Percentiles rank a stretch among this genome's conserved stretches.
phyloP scores from a whole-genome alignment of 2,329 filamentous ascomycete genomes.

The Aspergillus ochraceoroseus region DNA sequence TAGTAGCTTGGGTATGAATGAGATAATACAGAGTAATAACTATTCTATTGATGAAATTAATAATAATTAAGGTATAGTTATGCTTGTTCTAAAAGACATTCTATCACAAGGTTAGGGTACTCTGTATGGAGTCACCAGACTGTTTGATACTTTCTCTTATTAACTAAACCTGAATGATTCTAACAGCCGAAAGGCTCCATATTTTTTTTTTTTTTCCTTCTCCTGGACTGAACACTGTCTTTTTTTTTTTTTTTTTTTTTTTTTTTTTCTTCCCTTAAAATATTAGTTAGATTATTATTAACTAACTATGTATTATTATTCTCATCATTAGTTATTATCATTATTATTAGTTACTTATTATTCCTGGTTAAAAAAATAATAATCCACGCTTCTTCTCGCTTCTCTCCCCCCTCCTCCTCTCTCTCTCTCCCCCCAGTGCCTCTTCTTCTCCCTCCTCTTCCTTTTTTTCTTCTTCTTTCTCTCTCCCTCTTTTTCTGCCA shows the following conservation, averaged over 20 bases:
- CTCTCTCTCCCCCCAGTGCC: constrained; percentile 13
- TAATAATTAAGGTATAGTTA: no score
- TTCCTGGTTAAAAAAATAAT: constrained; percentile 21
- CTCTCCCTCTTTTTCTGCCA: constrained; percentile 12
- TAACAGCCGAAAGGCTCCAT: constrained; percentile 2
- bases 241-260: no score
- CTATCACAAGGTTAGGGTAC: no score
- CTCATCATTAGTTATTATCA: constrained; percentile 8
- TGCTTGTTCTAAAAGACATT: no score
- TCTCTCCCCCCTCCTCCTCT: constrained; percentile 13
- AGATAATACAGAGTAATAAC: no score
- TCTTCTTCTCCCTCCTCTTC: constrained; percentile 7
- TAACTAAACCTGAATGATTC: not conserved
- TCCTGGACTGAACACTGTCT: constrained; percentile 3
- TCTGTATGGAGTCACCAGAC: no score
- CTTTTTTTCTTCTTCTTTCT: constrained; percentile 7
- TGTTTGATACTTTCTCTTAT: not conserved
- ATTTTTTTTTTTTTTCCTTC: constrained; percentile 2
- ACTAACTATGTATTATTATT: not conserved
- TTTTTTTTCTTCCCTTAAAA: no score
- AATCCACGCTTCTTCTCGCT: constrained; percentile 20
- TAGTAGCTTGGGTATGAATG: no score
- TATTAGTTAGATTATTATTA: no score
- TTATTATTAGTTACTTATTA: constrained; percentile 18
- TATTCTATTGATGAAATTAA: no score